Conservation (phyloP, 1,139 yeast species). For the Taphrina betulina region DNA sequence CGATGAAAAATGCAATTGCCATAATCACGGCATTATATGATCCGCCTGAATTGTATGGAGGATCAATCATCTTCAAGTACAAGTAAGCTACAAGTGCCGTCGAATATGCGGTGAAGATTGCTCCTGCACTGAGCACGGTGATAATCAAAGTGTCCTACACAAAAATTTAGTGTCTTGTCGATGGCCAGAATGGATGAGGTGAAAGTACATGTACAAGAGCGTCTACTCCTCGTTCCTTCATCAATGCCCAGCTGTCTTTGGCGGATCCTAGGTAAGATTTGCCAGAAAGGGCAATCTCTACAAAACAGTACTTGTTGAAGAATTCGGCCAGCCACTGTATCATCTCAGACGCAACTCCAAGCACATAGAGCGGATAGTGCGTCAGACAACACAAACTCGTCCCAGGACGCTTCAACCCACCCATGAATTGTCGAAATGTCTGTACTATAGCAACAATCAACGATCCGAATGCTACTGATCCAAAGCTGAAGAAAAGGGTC, state of each 20-base stretch:
- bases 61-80: slow-evolving; percentile 70
- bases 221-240: slow-evolving; percentile 79
- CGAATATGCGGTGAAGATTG: slow-evolving; percentile 67
- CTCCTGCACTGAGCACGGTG: slow-evolving; percentile 50
- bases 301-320: slow-evolving; percentile 78
- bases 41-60: slow-evolving; percentile 66
- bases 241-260: slow-evolving; percentile 74
- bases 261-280: slow-evolving; percentile 73
- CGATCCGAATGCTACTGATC: slow-evolving; percentile 87
- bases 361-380: too few species aligned
- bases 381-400: too few species aligned
- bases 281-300: slow-evolving; percentile 85
- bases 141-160: slow-evolving; percentile 14
- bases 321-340: slow-evolving; percentile 79
- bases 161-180: slow-evolving; percentile 43
- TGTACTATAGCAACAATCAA: slow-evolving; percentile 75
- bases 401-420: slow-evolving; percentile 53
- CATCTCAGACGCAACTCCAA: slow-evolving; percentile 59
- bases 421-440: slow-evolving; percentile 55
- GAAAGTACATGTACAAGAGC: slow-evolving; percentile 65
- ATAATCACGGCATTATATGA: slow-evolving; percentile 72
- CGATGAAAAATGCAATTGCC: slow-evolving; percentile 72
- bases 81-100: slow-evolving; percentile 69
- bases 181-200: slow-evolving; percentile 67
- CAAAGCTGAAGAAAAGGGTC: slow-evolving; percentile 82